Base-by-base conservation (phyloP, 805 yeast species). In the Nakazawaea holstii region DNA sequence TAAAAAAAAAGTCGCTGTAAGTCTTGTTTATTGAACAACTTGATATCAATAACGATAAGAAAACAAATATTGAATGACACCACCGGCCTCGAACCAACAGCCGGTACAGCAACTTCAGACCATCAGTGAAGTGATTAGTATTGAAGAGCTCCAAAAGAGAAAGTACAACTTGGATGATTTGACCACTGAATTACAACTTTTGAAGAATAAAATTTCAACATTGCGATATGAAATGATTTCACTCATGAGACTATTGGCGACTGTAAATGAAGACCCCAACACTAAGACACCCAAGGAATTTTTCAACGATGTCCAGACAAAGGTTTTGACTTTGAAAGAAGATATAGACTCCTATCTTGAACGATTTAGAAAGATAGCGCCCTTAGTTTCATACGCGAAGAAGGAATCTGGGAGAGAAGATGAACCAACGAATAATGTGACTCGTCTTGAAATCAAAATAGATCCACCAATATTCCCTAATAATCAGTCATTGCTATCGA, bases 361-460 rank as follows among this genome's bases (percentile, higher is more conserved):
- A 6, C 65, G 72, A 44, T 77, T 75, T 56, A 72, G 68, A 43
- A 62, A 70, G 48, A 59, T 77, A 14, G 59, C 75, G 2, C 82
- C 83, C 4, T 67, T 77, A 37, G 72, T 77, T 38, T 67, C 76
- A 52, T 66, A 74, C 51, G 67, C 80, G 1, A 80, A 76, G 55
- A 67, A 73, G 30, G 74, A 72, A 50, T 60, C 71, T 42, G 81
- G 81, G 0, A 68, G 73, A 48, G 76, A 72, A 37, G 79, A 73
- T 3, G 80, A 75, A 52, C 70, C 65, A 10, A 59, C 64, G n/a
- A 65, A 70, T n/a, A 60, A 56, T 46, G 52, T 64, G 1, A 39
- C 31, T 0, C 49, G 49, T 8, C 62, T 55, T 38, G 56, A 53
- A 11, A 64, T 62, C 8, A 58, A 55, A 20, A 53, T 56, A 33